These are phyloP conservation scores for Nicotiana benthamiana DNA, from an alignment of 257 asterid species.

Conservation along the genomic window DNA sequence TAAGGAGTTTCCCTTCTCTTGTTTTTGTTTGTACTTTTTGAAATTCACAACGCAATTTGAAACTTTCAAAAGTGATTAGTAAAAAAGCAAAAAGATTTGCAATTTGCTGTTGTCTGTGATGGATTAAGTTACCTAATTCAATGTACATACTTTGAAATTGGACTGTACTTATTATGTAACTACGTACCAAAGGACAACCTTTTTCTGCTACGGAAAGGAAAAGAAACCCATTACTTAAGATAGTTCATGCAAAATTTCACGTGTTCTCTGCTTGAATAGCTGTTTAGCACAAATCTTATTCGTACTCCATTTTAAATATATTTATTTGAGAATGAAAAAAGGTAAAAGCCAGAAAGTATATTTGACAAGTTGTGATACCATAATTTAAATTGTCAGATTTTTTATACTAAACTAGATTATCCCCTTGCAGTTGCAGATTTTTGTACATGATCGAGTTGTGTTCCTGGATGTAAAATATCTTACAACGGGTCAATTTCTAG, in stretches of 20 bases:
- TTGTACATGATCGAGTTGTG: neutral
- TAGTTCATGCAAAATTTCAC: neutral
- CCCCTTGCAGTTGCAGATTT: neutral
- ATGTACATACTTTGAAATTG: neutral
- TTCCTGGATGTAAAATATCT: neutral
- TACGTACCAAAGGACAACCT: neutral
- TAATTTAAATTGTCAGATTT: no score
- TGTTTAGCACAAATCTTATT: neutral
- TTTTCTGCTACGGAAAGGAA: neutral
- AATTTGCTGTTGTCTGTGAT: neutral
- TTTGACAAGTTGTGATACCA: neutral
- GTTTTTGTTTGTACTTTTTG: conserved; percentile 2
- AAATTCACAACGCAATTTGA: neutral
- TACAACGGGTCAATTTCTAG: neutral
- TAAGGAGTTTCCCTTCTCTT: neutral
- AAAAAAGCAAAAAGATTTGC: neutral
- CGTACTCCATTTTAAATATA: neutral
- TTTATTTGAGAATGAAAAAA: neutral
- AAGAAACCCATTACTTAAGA: neutral
- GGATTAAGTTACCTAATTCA: neutral
- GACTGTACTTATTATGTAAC: neutral
- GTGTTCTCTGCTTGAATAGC: neutral
- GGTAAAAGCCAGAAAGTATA: neutral
- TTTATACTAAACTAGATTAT: neutral
- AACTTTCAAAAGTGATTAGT: neutral